Evolutionary conservation across 192 early-diverging fungal genomes (phyloP).

Genomic region (Rhizophagus sp.): DNA sequence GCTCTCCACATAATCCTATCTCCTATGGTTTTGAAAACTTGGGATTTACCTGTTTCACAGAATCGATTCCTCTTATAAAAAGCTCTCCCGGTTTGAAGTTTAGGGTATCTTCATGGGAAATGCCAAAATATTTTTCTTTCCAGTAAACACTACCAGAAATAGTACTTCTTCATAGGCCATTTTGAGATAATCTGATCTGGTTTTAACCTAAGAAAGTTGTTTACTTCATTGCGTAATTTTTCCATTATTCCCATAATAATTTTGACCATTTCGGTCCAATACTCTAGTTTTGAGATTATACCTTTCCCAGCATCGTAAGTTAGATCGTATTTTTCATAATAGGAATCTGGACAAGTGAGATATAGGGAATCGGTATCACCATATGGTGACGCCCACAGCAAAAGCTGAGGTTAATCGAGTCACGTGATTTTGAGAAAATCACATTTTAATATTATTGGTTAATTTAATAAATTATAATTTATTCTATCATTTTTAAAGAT

Average conservation of each 20-base stretch:
- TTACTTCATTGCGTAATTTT: constrained; percentile 7
- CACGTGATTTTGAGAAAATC: too few species aligned
- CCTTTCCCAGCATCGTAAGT: background rate
- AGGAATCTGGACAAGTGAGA: background rate
- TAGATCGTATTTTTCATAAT: constrained; percentile 9
- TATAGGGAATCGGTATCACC: constrained; percentile 14
- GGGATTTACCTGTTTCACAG: background rate
- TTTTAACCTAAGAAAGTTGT: background rate
- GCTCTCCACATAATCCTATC: background rate
- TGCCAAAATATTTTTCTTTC: constrained; percentile 12
- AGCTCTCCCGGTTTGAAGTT: constrained; percentile 2
- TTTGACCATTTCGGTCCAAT: background rate
- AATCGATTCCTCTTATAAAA: constrained; percentile 6
- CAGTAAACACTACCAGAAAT: constrained; percentile 10
- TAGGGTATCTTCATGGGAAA: background rate
- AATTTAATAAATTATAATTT: too few species aligned
- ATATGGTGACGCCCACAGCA: too few species aligned
- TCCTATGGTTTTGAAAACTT: constrained; percentile 3
- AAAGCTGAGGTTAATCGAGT: too few species aligned
- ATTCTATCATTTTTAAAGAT: too few species aligned
- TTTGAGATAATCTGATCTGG: background rate
- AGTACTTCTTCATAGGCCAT: too few species aligned
- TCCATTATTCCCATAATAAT: constrained; percentile 14
- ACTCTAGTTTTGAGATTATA: background rate
- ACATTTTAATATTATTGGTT: too few species aligned